Evolutionary conservation across 2,329 filamentous ascomycete genomes (phyloP), one percentile per base, ranked within the genome.

Genomic region (Stachybotrys echinatus): DNA sequence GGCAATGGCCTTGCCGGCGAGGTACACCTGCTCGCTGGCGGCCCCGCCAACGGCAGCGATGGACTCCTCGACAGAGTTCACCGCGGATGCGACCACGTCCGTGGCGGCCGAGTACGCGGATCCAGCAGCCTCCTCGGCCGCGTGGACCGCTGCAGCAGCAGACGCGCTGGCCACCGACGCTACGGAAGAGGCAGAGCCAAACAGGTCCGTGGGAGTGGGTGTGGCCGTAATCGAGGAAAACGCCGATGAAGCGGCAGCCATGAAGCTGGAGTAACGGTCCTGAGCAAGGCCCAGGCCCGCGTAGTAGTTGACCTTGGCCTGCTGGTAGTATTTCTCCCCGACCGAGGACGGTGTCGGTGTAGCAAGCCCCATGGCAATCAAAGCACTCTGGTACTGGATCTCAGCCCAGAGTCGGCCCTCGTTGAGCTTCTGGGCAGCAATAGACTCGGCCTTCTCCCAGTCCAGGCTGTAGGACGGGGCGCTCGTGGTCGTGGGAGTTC

Each of bases 261-360:
- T 56, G 60, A 94, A 92, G 46, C 85, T 85, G 5, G 85, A 83
- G 65, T 94, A 94, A 37, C 85, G 82, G 42, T 84, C 88, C 60
- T 95, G 87, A 1, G 90, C 89, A 42, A 89, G 67, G 23, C 89
- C 89, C 21, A 94, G 68, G 12, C 85, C 88, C 55, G 89, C 86
- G 58, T 90, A 92, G 66, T 92, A 92, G 61, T 83, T 79, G 57
- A 77, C 69, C 57, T 76, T 79, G 43, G 80, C 86, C 72, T 76
- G 84, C 63, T 74, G 81, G 63, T 72, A 81, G 69, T 75, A 79
- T 74, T 69, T 85, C 66, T 71, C 85, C 52, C 66, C 77, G 65
- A 69, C 59, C 0, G 75, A 70, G 55, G 68, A 82, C 3, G 67
- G 61, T 0, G 66, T 69, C 55, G 64, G 75, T 1, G 85, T 83